Base-by-base conservation (phyloP, 2,329 filamentous ascomycete species). In the Fusarium liriodendri region DNA sequence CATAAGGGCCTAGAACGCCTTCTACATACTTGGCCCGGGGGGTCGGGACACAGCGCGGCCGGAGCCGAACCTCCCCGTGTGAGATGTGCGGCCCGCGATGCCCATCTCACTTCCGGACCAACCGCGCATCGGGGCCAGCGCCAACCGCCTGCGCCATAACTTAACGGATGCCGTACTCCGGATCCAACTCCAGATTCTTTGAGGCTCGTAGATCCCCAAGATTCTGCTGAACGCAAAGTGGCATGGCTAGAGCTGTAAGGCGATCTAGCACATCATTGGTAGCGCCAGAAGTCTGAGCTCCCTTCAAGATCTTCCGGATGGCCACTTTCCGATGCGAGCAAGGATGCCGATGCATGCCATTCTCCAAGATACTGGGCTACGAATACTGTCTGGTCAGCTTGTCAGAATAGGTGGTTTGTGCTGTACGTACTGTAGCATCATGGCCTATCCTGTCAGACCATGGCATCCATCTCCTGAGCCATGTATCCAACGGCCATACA, bases 401-500 rank as follows among this genome's bases (percentile, higher is more conserved):
- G 47, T 57, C 35, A 33, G 27, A 22, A 32, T 18, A 52, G 7
- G 33, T 32, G 20, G 25, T 33, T 37, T 37, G 29, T 40, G n/a
- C 18, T n/a, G 37, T 40, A 40, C 42, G 37, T 40, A 40, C 42
- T 18, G 42, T 29, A 55, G 47, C 25, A 63, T 25, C 25, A 32
- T 32, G 18, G 27, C 25, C 25, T 11, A 37, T 42, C 42, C 47
- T 32, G n/a, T 54, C 61, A 63, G 27, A 42, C 47, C 33, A 22
- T 35, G 38, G 61, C 47, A 42, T 42, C 33, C 47, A 32, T 47
- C 25, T 40, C 63, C 20, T 55, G 55, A 64, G 62, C 27, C 33
- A 64, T 58, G 11, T 27, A 42, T 60, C 37, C 63, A 40, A 45
- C 45, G 38, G 54, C 40, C 35, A 72, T 66, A 50, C 47, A 67